Base-by-base conservation (phyloP, 1,284 basidiomycete species). In the Tylopilus orsonianus region DNA sequence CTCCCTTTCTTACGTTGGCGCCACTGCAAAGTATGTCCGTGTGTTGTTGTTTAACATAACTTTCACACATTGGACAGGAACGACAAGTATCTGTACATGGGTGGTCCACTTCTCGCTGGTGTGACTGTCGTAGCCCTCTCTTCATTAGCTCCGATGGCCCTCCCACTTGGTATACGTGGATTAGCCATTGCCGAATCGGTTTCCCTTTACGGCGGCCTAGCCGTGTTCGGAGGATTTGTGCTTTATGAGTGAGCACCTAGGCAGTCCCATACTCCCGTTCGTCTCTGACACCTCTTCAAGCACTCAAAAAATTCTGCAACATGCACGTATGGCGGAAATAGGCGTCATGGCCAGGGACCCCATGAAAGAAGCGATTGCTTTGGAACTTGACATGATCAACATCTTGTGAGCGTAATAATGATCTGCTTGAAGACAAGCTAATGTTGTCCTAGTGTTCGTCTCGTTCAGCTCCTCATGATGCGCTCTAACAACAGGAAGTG, bases 311-410 rank as follows among this genome's bases (percentile, higher is more conserved):
- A 90, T 95, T 44, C 66, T 95, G 46, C 75, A 82, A 32, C 83
- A 93, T 57, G 92, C 85, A 20, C 79, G 87, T 32, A 64, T 89
- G 66, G 86, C 82, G 16, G 82, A 91, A 60, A 71, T 74, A 49
- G 91, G 92, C 41, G 58, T 71, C 34, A 79, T 89, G 57, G 74
- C 78, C 40, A 72, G 78, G 16, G 93, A 96, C 67, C 85, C 93
- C 7, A 71, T 95, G 54, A 83, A 78, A 51, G 92, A 95, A 70
- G 81, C 87, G 9, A 81, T 90, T 48, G 76, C 83, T 43, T 75
- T 94, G 39, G 85, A 93, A 64, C 77, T 96, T 47, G 90, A 93
- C 64, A 87, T 93, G 77, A 84, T 96, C 66, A 94, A 90, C 64
- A 89, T 90, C 46, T 90, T 91, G 87, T 87, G 56, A 54, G 81